Conservation (phyloP, 139 green algal species). For the Picochlorum sp. region DNA sequence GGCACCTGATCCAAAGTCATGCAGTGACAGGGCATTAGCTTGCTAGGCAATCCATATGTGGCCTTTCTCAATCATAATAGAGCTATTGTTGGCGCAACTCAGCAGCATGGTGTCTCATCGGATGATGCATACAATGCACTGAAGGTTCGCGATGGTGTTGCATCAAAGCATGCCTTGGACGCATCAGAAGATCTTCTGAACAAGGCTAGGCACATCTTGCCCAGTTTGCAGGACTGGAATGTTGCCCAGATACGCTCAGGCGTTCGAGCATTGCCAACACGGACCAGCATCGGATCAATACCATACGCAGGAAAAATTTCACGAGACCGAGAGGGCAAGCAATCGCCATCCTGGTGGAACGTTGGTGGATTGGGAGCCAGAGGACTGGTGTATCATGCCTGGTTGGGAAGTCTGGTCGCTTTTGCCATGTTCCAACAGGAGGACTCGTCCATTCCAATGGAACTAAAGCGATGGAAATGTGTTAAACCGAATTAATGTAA, state of each 20-base stretch:
- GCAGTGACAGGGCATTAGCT: conserved; percentile 33
- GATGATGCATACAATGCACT: conserved; percentile 34
- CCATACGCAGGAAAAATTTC: conserved; percentile 43
- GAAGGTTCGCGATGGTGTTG: background rate
- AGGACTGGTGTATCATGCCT: conserved; percentile 80
- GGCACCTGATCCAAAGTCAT: conserved; percentile 17
- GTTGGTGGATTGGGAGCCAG: conserved; percentile 63
- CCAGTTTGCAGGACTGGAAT: conserved; percentile 15
- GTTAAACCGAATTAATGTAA: conserved; percentile 1
- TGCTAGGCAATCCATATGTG: conserved; percentile 71
- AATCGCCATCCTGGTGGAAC: conserved; percentile 40
- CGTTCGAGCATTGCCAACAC: conserved; percentile 58
- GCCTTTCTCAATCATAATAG: conserved; percentile 29
- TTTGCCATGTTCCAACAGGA: conserved; percentile 35
- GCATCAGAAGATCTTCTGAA: conserved; percentile 27
- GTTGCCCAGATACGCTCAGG: conserved; percentile 43
- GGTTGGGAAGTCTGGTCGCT: conserved; percentile 51
- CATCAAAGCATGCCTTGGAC: background rate
- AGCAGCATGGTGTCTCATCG: conserved; percentile 39
- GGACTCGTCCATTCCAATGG: conserved; percentile 26
- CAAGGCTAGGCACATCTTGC: conserved; percentile 37
- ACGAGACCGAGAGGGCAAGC: no score
- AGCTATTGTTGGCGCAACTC: conserved; percentile 64
- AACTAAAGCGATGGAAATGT: conserved; percentile 41
- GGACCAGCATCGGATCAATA: conserved; percentile 47